Conservation (phyloP, 1,284 basidiomycete genomes). For the Microstroma glucosiphilum region DNA sequence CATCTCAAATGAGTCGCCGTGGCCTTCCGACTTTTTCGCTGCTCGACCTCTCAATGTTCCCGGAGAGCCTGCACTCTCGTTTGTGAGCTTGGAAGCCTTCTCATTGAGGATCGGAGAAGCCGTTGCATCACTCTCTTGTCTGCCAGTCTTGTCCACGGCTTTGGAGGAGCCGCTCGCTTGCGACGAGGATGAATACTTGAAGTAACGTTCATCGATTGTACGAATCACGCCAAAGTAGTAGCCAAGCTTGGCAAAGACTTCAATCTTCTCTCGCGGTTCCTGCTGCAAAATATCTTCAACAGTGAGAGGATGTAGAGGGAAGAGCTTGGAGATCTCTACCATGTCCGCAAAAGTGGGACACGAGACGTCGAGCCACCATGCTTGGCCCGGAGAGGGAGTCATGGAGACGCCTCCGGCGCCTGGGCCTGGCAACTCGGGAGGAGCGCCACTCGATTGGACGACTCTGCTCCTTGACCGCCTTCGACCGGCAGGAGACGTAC, state of each 20-base stretch:
- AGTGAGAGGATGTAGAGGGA: conserved; percentile 86
- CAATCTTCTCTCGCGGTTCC: conserved; percentile 87
- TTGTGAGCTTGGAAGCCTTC: neutral
- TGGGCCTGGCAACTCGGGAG: neutral
- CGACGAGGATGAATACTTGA: conserved; percentile 54
- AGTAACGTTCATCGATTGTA: conserved; percentile 65
- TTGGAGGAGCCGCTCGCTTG: neutral
- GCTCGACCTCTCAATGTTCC: neutral
- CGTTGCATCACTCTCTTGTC: neutral
- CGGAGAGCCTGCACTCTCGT: neutral
- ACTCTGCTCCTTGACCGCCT: neutral
- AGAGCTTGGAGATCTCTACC: conserved; percentile 76
- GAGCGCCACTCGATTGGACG: neutral
- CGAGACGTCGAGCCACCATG: conserved; percentile 89
- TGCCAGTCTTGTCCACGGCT: neutral
- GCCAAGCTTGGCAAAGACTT: conserved; percentile 77
- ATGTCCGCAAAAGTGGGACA: conserved; percentile 87
- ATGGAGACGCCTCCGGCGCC: neutral
- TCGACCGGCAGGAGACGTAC: neutral
- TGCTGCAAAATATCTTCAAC: conserved; percentile 92
- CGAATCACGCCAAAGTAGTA: conserved; percentile 90
- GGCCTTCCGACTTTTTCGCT: neutral
- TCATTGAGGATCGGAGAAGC: neutral
- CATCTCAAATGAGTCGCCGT: conserved; percentile 25
- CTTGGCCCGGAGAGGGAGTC: conserved; percentile 1